phyloP scores from a whole-genome alignment of 306 rosid species.

The Ormosia semicastrata region DNA sequence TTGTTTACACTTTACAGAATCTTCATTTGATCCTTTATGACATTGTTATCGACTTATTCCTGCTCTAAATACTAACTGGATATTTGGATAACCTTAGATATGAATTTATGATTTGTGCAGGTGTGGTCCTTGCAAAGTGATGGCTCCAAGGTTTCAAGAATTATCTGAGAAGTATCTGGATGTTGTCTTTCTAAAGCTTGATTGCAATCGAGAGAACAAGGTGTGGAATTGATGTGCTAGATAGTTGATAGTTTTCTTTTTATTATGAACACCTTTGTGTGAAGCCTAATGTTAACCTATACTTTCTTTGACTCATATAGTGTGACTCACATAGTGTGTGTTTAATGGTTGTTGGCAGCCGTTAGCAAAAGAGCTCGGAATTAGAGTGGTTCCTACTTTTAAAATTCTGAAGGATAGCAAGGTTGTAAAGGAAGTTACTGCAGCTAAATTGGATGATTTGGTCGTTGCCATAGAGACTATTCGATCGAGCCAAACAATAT shows the following conservation, averaged over 20 bases:
- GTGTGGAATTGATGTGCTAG: slow-evolving; percentile 32
- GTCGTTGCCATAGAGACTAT: slow-evolving; percentile 73
- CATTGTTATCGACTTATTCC: not conserved
- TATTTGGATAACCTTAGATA: slow-evolving; percentile 19
- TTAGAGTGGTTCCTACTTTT: slow-evolving; percentile 94
- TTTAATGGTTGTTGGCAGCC: slow-evolving; percentile 52
- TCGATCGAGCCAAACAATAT: slow-evolving; percentile 51
- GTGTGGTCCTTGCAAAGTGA: slow-evolving; percentile 99
- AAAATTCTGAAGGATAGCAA: slow-evolving; percentile 79
- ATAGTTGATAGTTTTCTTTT: not conserved
- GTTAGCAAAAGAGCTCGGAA: slow-evolving; percentile 97
- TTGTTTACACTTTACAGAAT: not conserved
- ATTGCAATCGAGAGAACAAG: slow-evolving; percentile 91
- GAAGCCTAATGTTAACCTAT: not conserved
- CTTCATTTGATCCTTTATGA: not conserved
- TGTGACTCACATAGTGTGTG: not conserved
- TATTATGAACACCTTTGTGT: not conserved
- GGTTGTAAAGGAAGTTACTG: slow-evolving; percentile 85
- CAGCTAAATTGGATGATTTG: slow-evolving; percentile 87
- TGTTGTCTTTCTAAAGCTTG: slow-evolving; percentile 91
- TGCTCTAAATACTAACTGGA: not conserved
- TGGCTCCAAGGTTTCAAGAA: slow-evolving; percentile 80
- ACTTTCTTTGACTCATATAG: not conserved
- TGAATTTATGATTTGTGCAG: slow-evolving; percentile 42
- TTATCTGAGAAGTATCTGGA: slow-evolving; percentile 77